Evolutionary conservation across 345 rosid genomes (phyloP), one percentile per base, ranked within the genome.

Genomic region (Eucalyptus marginata): DNA sequence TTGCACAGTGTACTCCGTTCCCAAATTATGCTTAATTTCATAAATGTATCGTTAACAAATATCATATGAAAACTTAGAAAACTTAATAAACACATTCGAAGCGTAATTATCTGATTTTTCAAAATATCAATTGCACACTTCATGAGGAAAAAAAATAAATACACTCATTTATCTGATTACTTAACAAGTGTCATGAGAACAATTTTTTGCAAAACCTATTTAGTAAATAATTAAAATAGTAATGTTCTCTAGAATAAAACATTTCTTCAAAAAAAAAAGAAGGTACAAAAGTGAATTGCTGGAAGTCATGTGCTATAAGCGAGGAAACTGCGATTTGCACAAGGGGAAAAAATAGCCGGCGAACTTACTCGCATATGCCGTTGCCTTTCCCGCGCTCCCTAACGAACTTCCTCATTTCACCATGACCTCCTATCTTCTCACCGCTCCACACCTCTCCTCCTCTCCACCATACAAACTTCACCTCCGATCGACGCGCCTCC

Each of bases 341-440:
- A 10, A 33, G 81, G 11, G 81, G 2, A 16, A 33, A 36, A 33
- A 18, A 71, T 22, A 10, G 8, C 12, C 3, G 46, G 46, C 81
- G 46, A 36, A 71, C 15, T 18, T 27, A 5, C 47, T 76, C 9
- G 7, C 6, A 36, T 5, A 2, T 76, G 83, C 83, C 83, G 83
- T 76, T 36, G 83, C 84, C 47, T 43, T 76, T 76, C 84, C 84
- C 84, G 84, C 84, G 84, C 84, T 40, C 29, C 44, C 40, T 71
- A 79, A 56, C 50, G 6, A 84, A 33, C 71, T 87, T 22, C 29
- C 13, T 6, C 29, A 76, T 40, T 20, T 36, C 88, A 56, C 51
- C 91, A 89, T 89, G 91, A 71, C 88, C n/a, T 87, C 90, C 83
- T 89, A 50, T 59, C 86, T 71, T 86, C 52, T 89, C 87, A 83